Base-by-base conservation (phyloP, 2,329 filamentous ascomycete species). In the Xenoacremonium recifei region DNA sequence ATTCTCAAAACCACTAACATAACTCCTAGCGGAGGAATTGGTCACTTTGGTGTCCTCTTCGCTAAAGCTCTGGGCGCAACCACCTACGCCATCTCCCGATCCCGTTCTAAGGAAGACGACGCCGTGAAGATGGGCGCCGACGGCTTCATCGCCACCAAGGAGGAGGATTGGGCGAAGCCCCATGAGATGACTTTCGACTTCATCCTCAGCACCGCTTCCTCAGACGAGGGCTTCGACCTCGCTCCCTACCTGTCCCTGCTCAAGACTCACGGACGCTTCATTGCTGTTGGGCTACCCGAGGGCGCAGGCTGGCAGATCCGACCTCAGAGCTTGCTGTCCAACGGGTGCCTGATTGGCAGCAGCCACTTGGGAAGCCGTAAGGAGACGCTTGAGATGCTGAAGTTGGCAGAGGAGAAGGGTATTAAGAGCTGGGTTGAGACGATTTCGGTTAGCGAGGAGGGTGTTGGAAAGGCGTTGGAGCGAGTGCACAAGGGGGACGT, bases 201-300 rank as follows among this genome's bases (percentile, higher is more conserved):
- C 10, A 79, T 80, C 49, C 57, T 80, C 39, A 74, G 62, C 47
- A 80, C 76, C 1, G 74, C 71, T 2, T 45, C 35, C 15, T 38
- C 47, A 3, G 21, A 43, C 23, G 42, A 48, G 4, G 45, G 41
- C 6, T 81, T 85, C 76, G 81, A 81, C 0, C 59, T 85, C 11
- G 61, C 64, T 35, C 62, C 73, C 32, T 86, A 85, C 61, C 66
- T 86, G 40, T 61, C 68, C 12, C 64, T 86, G 6, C 66, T 86
- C 20, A 69, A 74, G 44, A 64, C 71, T 7, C 71, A 79, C 43
- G 81, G 82, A 9, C 70, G 69, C 13, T 81, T 84, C 58, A 74
- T 85, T 40, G 79, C 84, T 60, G 71, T 86, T 36, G 82, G 82
- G 13, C 75, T 77, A 2, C 81, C 82, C 0, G 82, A 85, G 54